Evolutionary conservation across 1,284 basidiomycete species (phyloP).

Genomic region (Cutaneotrichosporon sp.): DNA sequence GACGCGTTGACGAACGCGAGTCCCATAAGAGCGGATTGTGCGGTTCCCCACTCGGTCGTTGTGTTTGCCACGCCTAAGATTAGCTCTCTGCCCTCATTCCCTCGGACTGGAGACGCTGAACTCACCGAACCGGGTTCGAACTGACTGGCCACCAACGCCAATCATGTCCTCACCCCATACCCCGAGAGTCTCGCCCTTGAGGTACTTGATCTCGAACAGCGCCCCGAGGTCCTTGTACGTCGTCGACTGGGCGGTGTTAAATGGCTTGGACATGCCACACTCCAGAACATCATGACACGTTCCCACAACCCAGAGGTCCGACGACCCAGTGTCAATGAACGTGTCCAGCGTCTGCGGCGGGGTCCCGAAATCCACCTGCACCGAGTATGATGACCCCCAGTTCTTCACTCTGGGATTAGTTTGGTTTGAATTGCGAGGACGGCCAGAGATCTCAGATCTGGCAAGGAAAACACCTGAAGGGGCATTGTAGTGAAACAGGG

Average conservation of each 20-base stretch:
- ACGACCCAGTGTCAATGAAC: constrained; percentile 57
- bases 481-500: too few species aligned
- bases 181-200: background rate
- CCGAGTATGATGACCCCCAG: constrained; percentile 37
- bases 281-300: constrained; percentile 15
- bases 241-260: constrained; percentile 12
- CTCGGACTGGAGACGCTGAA: too few species aligned
- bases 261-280: constrained; percentile 18
- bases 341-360: constrained; percentile 54
- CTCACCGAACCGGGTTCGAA: background rate
- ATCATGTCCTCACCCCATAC: background rate
- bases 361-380: constrained; percentile 33
- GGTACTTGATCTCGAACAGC: background rate
- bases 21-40: background rate
- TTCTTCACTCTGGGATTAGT: constrained; percentile 26
- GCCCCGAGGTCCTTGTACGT: constrained; percentile 29
- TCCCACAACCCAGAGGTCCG: constrained; percentile 52
- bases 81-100: background rate
- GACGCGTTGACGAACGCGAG: background rate
- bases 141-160: background rate
- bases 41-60: background rate
- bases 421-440: too few species aligned
- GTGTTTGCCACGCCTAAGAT: background rate
- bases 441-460: too few species aligned
- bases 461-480: too few species aligned